phyloP scores from a whole-genome alignment of 345 rosid genomes.

The Aquilaria malaccensis region DNA sequence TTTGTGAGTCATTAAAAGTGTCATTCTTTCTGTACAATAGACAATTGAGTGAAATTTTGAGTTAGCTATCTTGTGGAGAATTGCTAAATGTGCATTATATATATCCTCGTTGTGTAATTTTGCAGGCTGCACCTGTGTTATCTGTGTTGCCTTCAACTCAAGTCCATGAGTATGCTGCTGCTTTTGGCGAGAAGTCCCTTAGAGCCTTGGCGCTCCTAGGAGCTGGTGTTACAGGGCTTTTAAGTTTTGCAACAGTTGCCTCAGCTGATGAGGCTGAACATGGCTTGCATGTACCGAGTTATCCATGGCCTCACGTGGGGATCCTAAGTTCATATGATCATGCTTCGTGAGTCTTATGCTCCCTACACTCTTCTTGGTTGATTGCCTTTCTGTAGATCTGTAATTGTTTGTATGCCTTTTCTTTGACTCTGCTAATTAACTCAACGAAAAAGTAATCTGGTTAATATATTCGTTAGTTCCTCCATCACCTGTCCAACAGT shows the following conservation, averaged over 20 bases:
- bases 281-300: conserved; percentile 72
- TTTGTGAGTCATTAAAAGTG: too few species aligned
- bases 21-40: too few species aligned
- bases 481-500: too few species aligned
- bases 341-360: conserved; percentile 69
- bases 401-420: too few species aligned
- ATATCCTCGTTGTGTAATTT: conserved; percentile 1
- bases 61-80: too few species aligned
- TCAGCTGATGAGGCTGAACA: conserved; percentile 98
- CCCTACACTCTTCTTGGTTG: not conserved
- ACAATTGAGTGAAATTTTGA: too few species aligned
- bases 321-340: conserved; percentile 98
- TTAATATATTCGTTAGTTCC: too few species aligned
- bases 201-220: conserved; percentile 66
- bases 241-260: conserved; percentile 67
- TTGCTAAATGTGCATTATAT: conserved; percentile 1
- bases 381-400: too few species aligned
- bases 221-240: conserved; percentile 82
- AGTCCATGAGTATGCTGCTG: conserved; percentile 50
- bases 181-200: conserved; percentile 44
- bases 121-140: conserved; percentile 53
- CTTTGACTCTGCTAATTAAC: too few species aligned
- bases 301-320: conserved; percentile 99
- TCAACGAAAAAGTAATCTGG: too few species aligned
- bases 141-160: conserved; percentile 63